Percentiles rank a stretch among this genome's conserved stretches.
Conservation (phyloP, 805 yeast species). For the Candida nemodendra region DNA sequence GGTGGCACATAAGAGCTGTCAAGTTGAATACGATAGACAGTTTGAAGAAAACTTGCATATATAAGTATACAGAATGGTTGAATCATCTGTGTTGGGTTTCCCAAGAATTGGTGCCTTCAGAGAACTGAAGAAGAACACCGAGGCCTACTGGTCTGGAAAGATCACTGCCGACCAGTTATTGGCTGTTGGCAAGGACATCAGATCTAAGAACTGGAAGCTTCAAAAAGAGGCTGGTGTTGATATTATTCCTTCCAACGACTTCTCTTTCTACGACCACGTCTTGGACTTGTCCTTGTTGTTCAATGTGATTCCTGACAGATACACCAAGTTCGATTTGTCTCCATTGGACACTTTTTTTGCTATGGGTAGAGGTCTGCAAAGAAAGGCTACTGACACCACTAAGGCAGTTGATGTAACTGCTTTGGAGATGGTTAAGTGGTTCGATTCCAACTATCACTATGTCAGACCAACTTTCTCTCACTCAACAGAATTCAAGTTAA, state of each 20-base stretch:
- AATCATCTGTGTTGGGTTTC: slow-evolving; percentile 97
- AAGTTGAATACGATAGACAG: too few species aligned
- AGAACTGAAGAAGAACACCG: slow-evolving; percentile 98
- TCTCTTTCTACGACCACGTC: slow-evolving; percentile 97
- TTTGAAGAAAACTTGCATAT: neutral
- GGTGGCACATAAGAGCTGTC: too few species aligned
- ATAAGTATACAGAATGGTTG: slow-evolving; percentile 64
- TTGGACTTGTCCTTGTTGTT: slow-evolving; percentile 88
- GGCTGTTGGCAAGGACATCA: slow-evolving; percentile 91
- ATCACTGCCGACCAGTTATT: slow-evolving; percentile 81
- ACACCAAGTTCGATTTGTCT: slow-evolving; percentile 85
- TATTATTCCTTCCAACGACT: slow-evolving; percentile 94
- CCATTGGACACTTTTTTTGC: slow-evolving; percentile 93
- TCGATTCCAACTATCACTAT: slow-evolving; percentile 99
- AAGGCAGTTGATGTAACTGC: slow-evolving; percentile 98
- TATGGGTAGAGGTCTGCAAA: slow-evolving; percentile 99
- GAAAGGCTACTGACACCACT: slow-evolving; percentile 82
- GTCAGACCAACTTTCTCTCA: slow-evolving; percentile 98
- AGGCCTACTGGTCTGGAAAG: slow-evolving; percentile 98
- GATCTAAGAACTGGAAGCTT: slow-evolving; percentile 96
- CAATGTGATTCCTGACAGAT: slow-evolving; percentile 96
- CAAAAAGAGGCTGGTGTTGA: slow-evolving; percentile 98
- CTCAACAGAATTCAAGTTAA: slow-evolving; percentile 92
- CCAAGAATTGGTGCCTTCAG: slow-evolving; percentile 99
- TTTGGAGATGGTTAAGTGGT: slow-evolving; percentile 99